Conservation (phyloP, 1,284 basidiomycete species). For the Coniferiporia weirii region DNA sequence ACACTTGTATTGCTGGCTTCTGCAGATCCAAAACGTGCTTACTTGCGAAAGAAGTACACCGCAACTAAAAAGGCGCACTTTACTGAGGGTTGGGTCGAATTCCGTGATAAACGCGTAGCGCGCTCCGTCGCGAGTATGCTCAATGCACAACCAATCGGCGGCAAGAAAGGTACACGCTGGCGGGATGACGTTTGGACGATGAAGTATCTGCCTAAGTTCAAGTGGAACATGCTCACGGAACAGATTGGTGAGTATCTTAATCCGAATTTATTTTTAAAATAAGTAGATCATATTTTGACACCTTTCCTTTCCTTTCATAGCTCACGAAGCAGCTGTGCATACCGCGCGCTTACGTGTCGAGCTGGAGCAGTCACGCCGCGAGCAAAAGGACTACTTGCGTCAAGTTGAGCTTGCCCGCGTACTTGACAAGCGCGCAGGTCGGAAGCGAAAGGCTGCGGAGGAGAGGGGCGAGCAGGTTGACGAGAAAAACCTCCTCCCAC, state of each 20-base stretch:
- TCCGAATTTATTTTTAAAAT: too few species aligned
- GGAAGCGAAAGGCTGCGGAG: conserved; percentile 39
- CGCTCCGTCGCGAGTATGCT: conserved; percentile 91
- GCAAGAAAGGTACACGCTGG: conserved; percentile 89
- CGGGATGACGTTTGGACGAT: conserved; percentile 99
- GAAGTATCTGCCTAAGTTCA: conserved; percentile 97
- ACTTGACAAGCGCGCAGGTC: conserved; percentile 79
- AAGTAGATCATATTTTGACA: background rate
- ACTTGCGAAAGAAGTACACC: conserved; percentile 71
- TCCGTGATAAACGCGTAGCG: conserved; percentile 88
- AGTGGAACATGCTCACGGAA: conserved; percentile 98
- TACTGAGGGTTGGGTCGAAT: conserved; percentile 98
- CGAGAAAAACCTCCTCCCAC: conserved; percentile 45
- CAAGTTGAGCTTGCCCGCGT: conserved; percentile 96
- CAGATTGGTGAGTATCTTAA: conserved; percentile 78
- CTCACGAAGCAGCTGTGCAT: conserved; percentile 90
- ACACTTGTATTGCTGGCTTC: background rate
- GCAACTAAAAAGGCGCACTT: conserved; percentile 82
- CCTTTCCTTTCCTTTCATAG: conserved; percentile 36
- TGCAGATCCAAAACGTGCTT: conserved; percentile 71
- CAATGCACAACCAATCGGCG: conserved; percentile 94
- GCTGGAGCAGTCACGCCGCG: conserved; percentile 80
- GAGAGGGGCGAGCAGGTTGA: conserved; percentile 25
- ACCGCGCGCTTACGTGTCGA: conserved; percentile 86
- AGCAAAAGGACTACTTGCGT: conserved; percentile 90